These are phyloP conservation scores for Pseudocercospora fijiensis DNA, from an alignment of 2,329 filamentous ascomycete genomes.

Conservation along the genomic window DNA sequence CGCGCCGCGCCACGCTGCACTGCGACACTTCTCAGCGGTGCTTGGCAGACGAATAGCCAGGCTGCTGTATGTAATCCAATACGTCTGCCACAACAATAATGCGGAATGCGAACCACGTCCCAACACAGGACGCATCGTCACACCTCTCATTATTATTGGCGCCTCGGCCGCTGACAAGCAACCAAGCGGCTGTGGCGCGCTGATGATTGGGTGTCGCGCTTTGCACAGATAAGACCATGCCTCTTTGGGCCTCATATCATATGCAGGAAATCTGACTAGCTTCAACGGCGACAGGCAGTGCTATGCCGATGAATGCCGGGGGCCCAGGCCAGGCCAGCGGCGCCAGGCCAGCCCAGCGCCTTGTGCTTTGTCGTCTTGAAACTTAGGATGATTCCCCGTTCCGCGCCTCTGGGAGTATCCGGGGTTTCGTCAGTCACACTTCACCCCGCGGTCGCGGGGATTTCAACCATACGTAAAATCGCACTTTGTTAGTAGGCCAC, in stretches of 20 bases:
- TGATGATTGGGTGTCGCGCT: background rate
- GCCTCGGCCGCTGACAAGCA: background rate
- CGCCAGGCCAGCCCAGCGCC: no score
- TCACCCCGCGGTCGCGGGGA: no score
- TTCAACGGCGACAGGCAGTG: background rate
- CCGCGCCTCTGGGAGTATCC: background rate
- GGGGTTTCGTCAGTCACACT: no score
- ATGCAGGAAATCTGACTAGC: conserved; percentile 1
- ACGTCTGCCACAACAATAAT: no score
- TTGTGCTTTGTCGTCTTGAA: background rate
- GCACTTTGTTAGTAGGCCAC: no score
- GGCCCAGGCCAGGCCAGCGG: no score
- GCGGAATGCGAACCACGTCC: no score
- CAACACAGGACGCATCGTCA: background rate
- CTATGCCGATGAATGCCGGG: conserved; percentile 8
- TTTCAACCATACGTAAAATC: no score
- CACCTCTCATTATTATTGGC: background rate
- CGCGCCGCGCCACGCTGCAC: background rate
- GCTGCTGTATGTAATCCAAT: background rate
- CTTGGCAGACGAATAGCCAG: background rate
- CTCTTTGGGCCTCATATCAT: background rate
- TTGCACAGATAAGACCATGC: conserved; percentile 5
- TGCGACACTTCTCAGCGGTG: background rate
- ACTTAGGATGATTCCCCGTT: background rate
- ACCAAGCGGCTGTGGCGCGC: background rate